phyloP scores from a whole-genome alignment of 208 protist genomes.

The Wallacemonas sp. region DNA sequence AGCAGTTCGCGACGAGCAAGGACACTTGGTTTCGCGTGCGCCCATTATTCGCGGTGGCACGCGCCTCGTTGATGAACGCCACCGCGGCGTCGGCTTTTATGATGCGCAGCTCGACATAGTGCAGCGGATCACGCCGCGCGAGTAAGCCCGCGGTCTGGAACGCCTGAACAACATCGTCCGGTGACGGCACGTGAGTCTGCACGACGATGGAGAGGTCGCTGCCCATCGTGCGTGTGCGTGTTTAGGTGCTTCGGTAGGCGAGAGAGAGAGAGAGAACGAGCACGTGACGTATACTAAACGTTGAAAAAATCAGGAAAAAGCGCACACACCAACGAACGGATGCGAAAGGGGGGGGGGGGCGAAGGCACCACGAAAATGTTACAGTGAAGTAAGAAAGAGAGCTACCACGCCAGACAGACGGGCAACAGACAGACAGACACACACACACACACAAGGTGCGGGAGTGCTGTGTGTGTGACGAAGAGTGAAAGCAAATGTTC shows the following conservation, averaged over 20 bases:
- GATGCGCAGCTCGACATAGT: conserved; percentile 32
- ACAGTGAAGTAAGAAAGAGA: neutral
- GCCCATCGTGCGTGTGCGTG: too few relatives aligned
- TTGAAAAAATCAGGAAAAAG: neutral
- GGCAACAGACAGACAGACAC: too few relatives aligned
- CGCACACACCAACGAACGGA: neutral
- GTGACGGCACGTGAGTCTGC: conserved; percentile 27
- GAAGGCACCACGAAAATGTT: neutral
- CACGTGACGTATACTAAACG: neutral
- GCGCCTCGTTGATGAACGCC: neutral
- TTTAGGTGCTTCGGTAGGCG: neutral
- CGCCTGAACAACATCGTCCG: conserved; percentile 11
- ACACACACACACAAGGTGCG: too few relatives aligned
- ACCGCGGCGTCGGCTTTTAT: conserved; percentile 15
- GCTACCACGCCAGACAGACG: too few relatives aligned
- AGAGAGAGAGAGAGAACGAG: neutral
- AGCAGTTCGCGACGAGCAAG: conserved; percentile 12
- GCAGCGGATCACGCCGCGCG: neutral
- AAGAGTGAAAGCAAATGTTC: neutral
- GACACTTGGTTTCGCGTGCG: neutral
- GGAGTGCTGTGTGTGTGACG: neutral
- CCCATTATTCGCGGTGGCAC: neutral
- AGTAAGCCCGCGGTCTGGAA: neutral
- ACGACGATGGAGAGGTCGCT: conserved; percentile 46
- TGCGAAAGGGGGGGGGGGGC: neutral